phyloP scores from a whole-genome alignment of 108 stramenopile species.

The Nitzschia sp. region DNA sequence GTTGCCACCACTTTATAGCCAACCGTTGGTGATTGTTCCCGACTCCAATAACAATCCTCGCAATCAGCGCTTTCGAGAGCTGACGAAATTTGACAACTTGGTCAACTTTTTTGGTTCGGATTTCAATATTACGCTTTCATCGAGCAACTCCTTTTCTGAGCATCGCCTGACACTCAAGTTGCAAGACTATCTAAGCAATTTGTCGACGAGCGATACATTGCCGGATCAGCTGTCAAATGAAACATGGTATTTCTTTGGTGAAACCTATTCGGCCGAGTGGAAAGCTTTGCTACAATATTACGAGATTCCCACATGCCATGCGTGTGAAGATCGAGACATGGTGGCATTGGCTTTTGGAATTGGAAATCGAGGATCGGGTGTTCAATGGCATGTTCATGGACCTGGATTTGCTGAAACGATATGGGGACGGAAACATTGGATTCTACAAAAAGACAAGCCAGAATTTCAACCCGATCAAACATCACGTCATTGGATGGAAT shows the following conservation, averaged over 20 bases:
- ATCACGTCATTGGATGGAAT: constrained; percentile 85
- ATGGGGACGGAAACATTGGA: constrained; percentile 77
- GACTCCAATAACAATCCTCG: constrained; percentile 7
- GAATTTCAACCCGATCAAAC: constrained; percentile 70
- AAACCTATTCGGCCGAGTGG: constrained; percentile 79
- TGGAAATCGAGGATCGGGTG: constrained; percentile 81
- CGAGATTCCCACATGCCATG: constrained; percentile 65
- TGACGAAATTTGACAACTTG: constrained; percentile 51
- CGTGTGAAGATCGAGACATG: constrained; percentile 48
- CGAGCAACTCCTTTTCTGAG: constrained; percentile 76
- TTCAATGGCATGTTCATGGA: constrained; percentile 88
- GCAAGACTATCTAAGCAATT: constrained; percentile 63
- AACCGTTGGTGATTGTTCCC: constrained; percentile 55
- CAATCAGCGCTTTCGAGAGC: constrained; percentile 50
- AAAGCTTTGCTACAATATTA: constrained; percentile 49
- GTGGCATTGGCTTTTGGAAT: constrained; percentile 81
- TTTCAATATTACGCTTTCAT: constrained; percentile 79
- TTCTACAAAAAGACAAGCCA: constrained; percentile 59
- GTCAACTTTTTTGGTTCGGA: constrained; percentile 46
- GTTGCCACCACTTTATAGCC: constrained; percentile 55
- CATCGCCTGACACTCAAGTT: constrained; percentile 69
- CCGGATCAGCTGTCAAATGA: constrained; percentile 74
- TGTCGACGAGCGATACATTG: constrained; percentile 37
- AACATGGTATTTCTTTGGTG: constrained; percentile 89
- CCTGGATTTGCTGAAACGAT: constrained; percentile 79